Conservation (phyloP, 2,329 filamentous ascomycete species). For the Stagonosporopsis rhizophila region DNA sequence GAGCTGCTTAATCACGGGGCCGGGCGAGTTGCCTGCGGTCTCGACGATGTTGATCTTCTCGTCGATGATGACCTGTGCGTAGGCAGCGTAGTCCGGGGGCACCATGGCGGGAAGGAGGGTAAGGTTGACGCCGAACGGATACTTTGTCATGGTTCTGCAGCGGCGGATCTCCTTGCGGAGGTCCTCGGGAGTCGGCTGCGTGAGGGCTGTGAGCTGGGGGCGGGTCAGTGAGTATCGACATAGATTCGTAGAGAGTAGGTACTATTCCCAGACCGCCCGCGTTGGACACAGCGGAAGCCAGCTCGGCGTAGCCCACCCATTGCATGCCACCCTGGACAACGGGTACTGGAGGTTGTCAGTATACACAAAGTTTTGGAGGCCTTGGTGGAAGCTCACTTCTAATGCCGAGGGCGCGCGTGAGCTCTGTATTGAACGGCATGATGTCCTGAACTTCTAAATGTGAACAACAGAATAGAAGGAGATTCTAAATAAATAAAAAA, state of each 20-base stretch:
- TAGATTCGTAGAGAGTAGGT: slow-evolving; percentile 13
- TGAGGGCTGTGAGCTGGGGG: slow-evolving; percentile 75
- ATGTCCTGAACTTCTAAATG: neutral
- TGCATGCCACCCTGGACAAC: slow-evolving; percentile 88
- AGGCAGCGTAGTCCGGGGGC: slow-evolving; percentile 90
- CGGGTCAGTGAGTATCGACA: slow-evolving; percentile 20
- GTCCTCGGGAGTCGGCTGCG: slow-evolving; percentile 89
- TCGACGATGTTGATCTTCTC: slow-evolving; percentile 92
- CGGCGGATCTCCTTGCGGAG: slow-evolving; percentile 91
- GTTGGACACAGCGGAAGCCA: slow-evolving; percentile 71
- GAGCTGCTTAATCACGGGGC: slow-evolving; percentile 86
- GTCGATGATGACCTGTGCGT: slow-evolving; percentile 90
- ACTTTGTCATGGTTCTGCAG: slow-evolving; percentile 79
- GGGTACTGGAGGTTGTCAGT: slow-evolving; percentile 68
- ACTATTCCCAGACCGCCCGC: slow-evolving; percentile 79
- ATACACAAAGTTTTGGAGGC: neutral
- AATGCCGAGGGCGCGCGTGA: slow-evolving; percentile 68
- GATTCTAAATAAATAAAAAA: neutral
- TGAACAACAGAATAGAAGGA: neutral
- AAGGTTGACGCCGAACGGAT: slow-evolving; percentile 92
- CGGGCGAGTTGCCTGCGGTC: slow-evolving; percentile 88
- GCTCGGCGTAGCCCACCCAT: slow-evolving; percentile 82
- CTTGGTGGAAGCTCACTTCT: slow-evolving; percentile 42
- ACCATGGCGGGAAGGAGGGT: slow-evolving; percentile 90
- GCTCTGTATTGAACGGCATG: slow-evolving; percentile 71